These are phyloP conservation scores for Penicillium cataractarum DNA, from an alignment of 495 filamentous ascomycete genomes.

Conservation along the genomic window DNA sequence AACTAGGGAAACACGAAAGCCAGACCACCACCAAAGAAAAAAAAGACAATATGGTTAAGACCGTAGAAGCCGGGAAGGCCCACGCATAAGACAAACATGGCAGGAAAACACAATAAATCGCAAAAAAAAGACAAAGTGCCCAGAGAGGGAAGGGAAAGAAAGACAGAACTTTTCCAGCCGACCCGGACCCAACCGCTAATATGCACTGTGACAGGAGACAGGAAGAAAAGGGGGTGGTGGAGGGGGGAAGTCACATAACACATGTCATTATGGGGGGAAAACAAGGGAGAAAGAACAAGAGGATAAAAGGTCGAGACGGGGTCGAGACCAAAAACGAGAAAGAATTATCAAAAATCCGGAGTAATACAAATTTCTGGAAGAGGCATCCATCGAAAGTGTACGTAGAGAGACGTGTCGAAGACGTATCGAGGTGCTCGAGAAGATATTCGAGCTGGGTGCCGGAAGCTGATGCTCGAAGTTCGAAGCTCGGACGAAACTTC, in stretches of 20 bases:
- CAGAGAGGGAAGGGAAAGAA: conserved; percentile 41
- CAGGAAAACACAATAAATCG: conserved; percentile 15
- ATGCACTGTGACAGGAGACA: conserved; percentile 46
- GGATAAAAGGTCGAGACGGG: conserved; percentile 1
- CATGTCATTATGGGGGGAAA: conserved; percentile 53
- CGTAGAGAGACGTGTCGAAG: not conserved
- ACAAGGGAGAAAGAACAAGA: conserved; percentile 13
- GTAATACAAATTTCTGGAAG: conserved; percentile 49
- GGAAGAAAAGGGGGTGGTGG: conserved; percentile 23
- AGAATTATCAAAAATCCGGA: conserved; percentile 39
- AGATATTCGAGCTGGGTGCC: not conserved
- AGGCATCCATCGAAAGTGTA: conserved; percentile 14
- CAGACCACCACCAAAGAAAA: conserved; percentile 5
- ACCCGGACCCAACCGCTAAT: conserved; percentile 49
- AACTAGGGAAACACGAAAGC: conserved; percentile 14
- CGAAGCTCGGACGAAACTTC: not conserved
- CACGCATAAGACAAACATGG: not conserved
- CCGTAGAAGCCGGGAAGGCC: not conserved
- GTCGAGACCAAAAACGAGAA: conserved; percentile 6
- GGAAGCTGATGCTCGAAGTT: not conserved
- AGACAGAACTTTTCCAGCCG: conserved; percentile 47
- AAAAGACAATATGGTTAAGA: not conserved
- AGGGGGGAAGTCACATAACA: conserved; percentile 47
- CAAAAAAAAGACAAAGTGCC: conserved; percentile 32
- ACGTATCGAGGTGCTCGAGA: not conserved